Base-by-base conservation (phyloP, 1,139 yeast species). In the Hemisphaericaspora lyxosophila region DNA sequence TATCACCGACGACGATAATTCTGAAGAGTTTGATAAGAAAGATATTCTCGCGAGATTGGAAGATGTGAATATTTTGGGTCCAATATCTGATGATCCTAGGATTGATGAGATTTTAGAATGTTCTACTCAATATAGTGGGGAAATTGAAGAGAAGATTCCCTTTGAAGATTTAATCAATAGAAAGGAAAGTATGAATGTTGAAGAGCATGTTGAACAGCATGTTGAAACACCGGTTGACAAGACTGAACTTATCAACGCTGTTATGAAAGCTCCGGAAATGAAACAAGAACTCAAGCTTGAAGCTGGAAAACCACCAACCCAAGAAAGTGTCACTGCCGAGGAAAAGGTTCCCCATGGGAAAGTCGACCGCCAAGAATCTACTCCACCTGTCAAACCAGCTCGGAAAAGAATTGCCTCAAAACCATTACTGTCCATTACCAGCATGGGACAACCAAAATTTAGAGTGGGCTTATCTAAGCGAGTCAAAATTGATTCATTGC, bases 381-480 rank as follows among this genome's bases (percentile, higher is more conserved):
- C 30, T 11, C 34, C 20, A 12, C 16, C 25, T 7, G 28, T 16
- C 8, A 31, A 34, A 29, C 9, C 26, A 8, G 18, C 26, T 5
- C 31, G 43, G 15, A 44, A 42, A 29, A 34, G 41, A 19, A 17
- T 38, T 13, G 35, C 41, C 7, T 38, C 47, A 5, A 49, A 47
- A 35, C 44, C 41, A 18, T 36, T 51, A n/a, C 40, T 51, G 13
- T 53, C 45, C 23, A 41, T 50, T 15, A 33, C 49, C 23, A 26
- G 18, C 11, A 11, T 28, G 7, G 41, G 34, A 24, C 48, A 46
- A 30, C 44, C 36, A n/a, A 39, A 31, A 22, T 33, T 45, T 31
- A 51, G 64, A 38, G 64, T 64, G 6, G 73, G 73, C 4, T 54
- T 67, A 33, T 65, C 67, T 4, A 60, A 52, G 41, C 48, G 53